Conservation (phyloP, 768 basidiomycete genomes). For the Sporobolomyces pararoseus region DNA sequence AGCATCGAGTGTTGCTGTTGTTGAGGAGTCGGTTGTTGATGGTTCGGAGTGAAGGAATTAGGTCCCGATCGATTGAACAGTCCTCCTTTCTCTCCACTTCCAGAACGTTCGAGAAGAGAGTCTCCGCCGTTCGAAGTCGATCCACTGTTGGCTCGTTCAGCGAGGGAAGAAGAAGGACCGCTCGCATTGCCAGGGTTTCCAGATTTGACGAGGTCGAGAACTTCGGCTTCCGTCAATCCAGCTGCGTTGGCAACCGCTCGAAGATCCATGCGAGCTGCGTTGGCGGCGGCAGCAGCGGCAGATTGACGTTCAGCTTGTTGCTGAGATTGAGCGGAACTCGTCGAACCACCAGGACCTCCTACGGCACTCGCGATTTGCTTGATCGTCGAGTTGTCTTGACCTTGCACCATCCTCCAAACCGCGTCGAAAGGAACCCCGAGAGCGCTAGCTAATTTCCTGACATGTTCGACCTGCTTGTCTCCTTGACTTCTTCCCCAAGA, state of each 20-base stretch:
- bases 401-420: slow-evolving; percentile 46
- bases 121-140: slow-evolving; percentile 15
- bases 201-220: slow-evolving; percentile 38
- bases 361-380: slow-evolving; percentile 45
- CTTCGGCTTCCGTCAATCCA: slow-evolving; percentile 39
- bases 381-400: slow-evolving; percentile 45
- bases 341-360: neutral
- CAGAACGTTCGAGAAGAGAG: slow-evolving; percentile 18
- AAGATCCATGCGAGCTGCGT: slow-evolving; percentile 32
- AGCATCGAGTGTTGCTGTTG: slow-evolving; percentile 20
- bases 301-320: slow-evolving; percentile 2
- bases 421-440: slow-evolving; percentile 45
- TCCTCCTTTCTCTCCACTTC: neutral
- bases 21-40: neutral
- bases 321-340: neutral
- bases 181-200: slow-evolving; percentile 12
- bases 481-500: slow-evolving; percentile 86
- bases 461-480: slow-evolving; percentile 47
- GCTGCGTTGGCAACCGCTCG: slow-evolving; percentile 40
- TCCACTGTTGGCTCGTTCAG: neutral
- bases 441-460: slow-evolving; percentile 43
- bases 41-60: slow-evolving; percentile 17
- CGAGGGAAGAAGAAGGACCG: neutral
- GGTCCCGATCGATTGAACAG: slow-evolving; percentile 32
- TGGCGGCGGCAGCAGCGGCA: neutral